Conservation (phyloP, 2,329 filamentous ascomycete genomes). For the Alternaria tenuissima region DNA sequence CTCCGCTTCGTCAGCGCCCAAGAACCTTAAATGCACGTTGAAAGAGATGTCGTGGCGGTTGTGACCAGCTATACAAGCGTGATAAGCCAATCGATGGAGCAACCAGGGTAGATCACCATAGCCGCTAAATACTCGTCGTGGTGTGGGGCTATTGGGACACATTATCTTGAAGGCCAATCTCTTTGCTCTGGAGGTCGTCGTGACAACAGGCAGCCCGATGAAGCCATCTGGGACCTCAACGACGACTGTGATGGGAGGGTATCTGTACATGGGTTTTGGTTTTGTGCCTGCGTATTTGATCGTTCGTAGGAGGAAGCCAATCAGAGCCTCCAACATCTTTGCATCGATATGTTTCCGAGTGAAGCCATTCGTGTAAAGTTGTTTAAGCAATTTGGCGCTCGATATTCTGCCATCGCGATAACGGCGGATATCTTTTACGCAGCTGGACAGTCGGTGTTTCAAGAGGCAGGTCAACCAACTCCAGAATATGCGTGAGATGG, state of each 20-base stretch:
- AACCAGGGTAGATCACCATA: neutral
- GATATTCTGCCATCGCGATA: neutral
- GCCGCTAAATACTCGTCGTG: neutral
- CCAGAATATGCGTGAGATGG: neutral
- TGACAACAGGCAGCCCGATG: neutral
- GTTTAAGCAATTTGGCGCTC: neutral
- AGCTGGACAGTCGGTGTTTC: neutral
- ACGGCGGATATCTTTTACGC: neutral
- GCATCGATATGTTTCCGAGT: neutral
- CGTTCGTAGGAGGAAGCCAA: constrained; percentile 6
- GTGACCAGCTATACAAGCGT: neutral
- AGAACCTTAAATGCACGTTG: neutral
- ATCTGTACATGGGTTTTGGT: neutral
- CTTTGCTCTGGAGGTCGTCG: neutral
- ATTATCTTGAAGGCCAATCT: neutral
- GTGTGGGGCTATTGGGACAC: neutral
- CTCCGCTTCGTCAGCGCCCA: neutral
- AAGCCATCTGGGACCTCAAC: neutral
- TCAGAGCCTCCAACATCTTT: neutral
- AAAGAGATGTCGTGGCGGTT: neutral
- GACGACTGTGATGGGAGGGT: neutral
- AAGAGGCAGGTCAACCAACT: neutral
- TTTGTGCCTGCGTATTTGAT: neutral
- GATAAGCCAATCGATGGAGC: neutral
- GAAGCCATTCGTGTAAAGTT: neutral